phyloP scores from a whole-genome alignment of 257 asterid genomes.

The Thymus mandschuricus region DNA sequence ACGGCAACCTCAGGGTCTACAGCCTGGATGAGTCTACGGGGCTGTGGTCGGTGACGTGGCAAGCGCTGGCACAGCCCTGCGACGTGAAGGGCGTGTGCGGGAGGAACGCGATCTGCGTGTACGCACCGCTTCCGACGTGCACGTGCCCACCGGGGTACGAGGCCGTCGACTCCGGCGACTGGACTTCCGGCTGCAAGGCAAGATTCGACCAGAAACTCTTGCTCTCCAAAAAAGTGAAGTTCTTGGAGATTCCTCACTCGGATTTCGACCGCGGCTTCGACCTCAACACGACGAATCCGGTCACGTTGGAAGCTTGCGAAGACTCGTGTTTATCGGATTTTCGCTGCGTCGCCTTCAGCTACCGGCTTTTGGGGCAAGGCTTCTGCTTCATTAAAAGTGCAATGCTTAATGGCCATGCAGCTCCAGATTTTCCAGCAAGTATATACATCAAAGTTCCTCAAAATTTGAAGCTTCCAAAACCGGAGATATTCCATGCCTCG shows the following conservation, averaged over 20 bases:
- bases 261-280: constrained; percentile 76
- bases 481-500: constrained; percentile 38
- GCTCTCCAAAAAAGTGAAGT: constrained; percentile 37
- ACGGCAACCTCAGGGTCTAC: constrained; percentile 69
- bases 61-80: constrained; percentile 60
- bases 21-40: constrained; percentile 60
- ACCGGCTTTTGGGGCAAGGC: constrained; percentile 53
- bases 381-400: constrained; percentile 52
- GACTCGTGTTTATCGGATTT: constrained; percentile 37
- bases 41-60: constrained; percentile 66
- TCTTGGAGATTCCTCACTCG: constrained; percentile 52
- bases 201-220: constrained; percentile 37
- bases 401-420: constrained; percentile 53
- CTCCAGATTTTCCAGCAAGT: constrained; percentile 57
- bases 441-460: constrained; percentile 56
- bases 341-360: constrained; percentile 58
- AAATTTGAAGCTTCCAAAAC: constrained; percentile 32
- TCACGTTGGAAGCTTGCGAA: constrained; percentile 48
- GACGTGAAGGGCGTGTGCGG: constrained; percentile 64
- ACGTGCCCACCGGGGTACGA: constrained; percentile 64
- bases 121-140: constrained; percentile 44
- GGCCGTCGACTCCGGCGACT: constrained; percentile 42
- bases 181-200: constrained; percentile 60
- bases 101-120: constrained; percentile 59
- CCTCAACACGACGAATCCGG: constrained; percentile 32